phyloP scores from a whole-genome alignment of 78 protist species.

The slime mould (Dictyostelium discoideum) region DNA sequence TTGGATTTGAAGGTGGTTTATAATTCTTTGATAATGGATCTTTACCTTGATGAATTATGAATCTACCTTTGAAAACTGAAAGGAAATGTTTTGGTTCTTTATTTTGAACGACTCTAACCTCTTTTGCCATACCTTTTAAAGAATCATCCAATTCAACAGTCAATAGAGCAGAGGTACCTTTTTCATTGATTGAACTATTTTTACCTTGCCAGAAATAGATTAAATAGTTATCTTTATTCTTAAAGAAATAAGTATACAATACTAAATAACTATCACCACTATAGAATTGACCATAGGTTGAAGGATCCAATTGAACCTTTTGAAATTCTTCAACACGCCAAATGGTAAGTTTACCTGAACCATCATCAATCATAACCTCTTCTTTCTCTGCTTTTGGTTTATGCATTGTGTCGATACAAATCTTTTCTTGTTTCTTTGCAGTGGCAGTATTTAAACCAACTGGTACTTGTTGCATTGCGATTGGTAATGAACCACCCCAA shows the following conservation, averaged over 20 bases:
- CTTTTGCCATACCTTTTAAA: constrained; percentile 86
- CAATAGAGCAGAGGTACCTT: constrained; percentile 80
- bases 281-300: constrained; percentile 69
- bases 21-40: constrained; percentile 65
- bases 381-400: constrained; percentile 69
- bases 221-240: constrained; percentile 83
- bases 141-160: constrained; percentile 85
- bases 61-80: constrained; percentile 51
- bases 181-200: constrained; percentile 78
- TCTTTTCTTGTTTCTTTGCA: constrained; percentile 63
- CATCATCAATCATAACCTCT: constrained; percentile 85
- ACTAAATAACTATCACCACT: constrained; percentile 85
- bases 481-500: constrained; percentile 83
- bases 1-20: constrained; percentile 31
- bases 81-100: constrained; percentile 88
- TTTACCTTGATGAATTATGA: constrained; percentile 67
- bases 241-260: constrained; percentile 79
- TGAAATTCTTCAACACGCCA: constrained; percentile 86
- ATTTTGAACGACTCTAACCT: constrained; percentile 84
- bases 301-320: constrained; percentile 48
- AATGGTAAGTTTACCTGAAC: constrained; percentile 43
- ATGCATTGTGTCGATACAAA: constrained; percentile 31
- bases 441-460: constrained; percentile 77
- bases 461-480: constrained; percentile 45
- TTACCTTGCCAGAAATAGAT: constrained; percentile 87